Conservation (phyloP, 1,284 basidiomycete species). For the Golubevia pallescens region DNA sequence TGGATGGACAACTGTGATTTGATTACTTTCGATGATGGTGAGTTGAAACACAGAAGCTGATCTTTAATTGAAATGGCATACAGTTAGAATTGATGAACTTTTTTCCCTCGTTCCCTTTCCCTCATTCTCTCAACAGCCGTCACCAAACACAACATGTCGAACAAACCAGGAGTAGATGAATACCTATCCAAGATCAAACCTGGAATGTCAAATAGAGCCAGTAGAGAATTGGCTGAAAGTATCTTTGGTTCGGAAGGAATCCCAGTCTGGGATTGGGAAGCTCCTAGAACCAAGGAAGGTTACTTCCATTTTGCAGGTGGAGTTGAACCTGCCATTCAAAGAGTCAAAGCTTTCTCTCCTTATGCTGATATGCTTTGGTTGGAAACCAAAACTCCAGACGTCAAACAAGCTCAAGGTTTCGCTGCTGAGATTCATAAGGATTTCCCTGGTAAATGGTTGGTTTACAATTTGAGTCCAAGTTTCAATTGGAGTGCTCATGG, state of each 20-base stretch:
- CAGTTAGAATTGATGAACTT: neutral
- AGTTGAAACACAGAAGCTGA: neutral
- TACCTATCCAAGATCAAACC: slow-evolving; percentile 18
- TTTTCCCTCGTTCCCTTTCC: neutral
- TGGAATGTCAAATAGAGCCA: neutral
- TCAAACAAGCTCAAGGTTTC: slow-evolving; percentile 80
- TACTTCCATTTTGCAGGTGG: slow-evolving; percentile 91
- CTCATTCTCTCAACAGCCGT: slow-evolving; percentile 22
- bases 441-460: slow-evolving; percentile 81
- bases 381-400: slow-evolving; percentile 84
- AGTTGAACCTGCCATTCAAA: slow-evolving; percentile 80
- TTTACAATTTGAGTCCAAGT: slow-evolving; percentile 91
- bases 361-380: slow-evolving; percentile 86
- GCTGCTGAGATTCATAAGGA: slow-evolving; percentile 76
- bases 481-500: slow-evolving; percentile 85
- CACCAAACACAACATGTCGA: slow-evolving; percentile 44
- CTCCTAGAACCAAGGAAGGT: slow-evolving; percentile 86
- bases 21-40: slow-evolving; percentile 55
- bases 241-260: too few species aligned
- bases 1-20: slow-evolving; percentile 61
- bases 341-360: slow-evolving; percentile 79
- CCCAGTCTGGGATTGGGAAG: slow-evolving; percentile 61
- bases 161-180: slow-evolving; percentile 39
- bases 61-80: neutral
- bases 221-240: too few species aligned